phyloP scores from a whole-genome alignment of 2,329 filamentous ascomycete species.

The Penicillium frequentans region DNA sequence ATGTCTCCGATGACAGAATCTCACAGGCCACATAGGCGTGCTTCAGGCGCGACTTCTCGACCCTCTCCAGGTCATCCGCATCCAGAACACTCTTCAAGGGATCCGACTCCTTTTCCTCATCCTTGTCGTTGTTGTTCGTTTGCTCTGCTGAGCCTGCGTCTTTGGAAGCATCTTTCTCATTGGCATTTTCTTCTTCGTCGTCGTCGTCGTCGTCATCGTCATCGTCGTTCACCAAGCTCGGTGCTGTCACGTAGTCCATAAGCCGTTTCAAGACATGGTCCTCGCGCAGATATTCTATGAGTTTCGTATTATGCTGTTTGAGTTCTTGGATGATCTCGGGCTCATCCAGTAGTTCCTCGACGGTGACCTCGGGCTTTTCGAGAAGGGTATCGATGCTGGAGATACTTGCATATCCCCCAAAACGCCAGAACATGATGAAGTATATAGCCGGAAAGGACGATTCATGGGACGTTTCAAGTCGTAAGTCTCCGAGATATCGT shows the following conservation, averaged over 20 bases:
- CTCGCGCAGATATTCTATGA: conserved; percentile 92
- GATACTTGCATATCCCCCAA: conserved; percentile 97
- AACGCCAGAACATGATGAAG: conserved; percentile 97
- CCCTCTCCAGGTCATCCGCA: conserved; percentile 62
- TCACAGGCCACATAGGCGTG: conserved; percentile 94
- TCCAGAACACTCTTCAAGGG: conserved; percentile 36
- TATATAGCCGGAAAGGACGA: conserved; percentile 35
- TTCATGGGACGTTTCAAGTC: conserved; percentile 36
- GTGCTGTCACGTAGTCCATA: conserved; percentile 87
- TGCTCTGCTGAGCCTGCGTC: conserved; percentile 23
- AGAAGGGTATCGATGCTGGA: conserved; percentile 95
- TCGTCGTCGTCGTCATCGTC: conserved; percentile 56
- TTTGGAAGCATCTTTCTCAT: conserved; percentile 38
- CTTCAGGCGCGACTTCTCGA: conserved; percentile 86
- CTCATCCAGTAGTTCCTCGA: conserved; percentile 95
- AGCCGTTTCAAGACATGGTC: conserved; percentile 80
- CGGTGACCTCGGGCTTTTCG: conserved; percentile 89
- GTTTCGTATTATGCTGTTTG: conserved; percentile 96
- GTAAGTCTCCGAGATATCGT: conserved; percentile 27
- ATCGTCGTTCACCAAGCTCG: conserved; percentile 56
- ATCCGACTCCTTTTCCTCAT: conserved; percentile 41
- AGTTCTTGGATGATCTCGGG: conserved; percentile 95
- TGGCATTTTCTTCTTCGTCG: conserved; percentile 55
- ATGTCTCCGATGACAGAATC: conserved; percentile 90
- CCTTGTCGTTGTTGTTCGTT: conserved; percentile 25